These are phyloP conservation scores for Rosellinia necatrix DNA, from an alignment of 2,329 filamentous ascomycete species.

Conservation along the genomic window DNA sequence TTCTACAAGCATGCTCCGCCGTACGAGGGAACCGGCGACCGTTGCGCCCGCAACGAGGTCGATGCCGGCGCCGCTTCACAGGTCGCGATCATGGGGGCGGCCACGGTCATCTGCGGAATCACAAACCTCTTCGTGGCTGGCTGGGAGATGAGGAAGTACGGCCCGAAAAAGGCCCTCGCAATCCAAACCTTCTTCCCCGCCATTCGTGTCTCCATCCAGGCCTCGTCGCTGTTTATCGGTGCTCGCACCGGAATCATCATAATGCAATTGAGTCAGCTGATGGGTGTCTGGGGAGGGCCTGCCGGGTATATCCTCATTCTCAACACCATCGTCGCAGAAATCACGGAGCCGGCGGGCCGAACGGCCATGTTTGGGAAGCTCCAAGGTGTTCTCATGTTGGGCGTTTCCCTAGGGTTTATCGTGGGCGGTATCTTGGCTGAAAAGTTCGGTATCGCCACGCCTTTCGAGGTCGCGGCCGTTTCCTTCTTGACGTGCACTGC, in stretches of 20 bases:
- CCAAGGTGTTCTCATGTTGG: slow-evolving; percentile 34
- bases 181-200: slow-evolving; percentile 68
- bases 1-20: slow-evolving; percentile 65
- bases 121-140: slow-evolving; percentile 69
- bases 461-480: slow-evolving; percentile 32
- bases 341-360: slow-evolving; percentile 60
- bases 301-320: slow-evolving; percentile 70
- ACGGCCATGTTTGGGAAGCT: slow-evolving; percentile 64
- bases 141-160: slow-evolving; percentile 68
- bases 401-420: slow-evolving; percentile 29
- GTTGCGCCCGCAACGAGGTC: slow-evolving; percentile 64
- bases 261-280: slow-evolving; percentile 68
- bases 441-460: slow-evolving; percentile 26
- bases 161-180: slow-evolving; percentile 63
- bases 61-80: slow-evolving; percentile 65
- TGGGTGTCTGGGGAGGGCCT: slow-evolving; percentile 69
- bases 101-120: slow-evolving; percentile 68
- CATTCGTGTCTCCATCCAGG: slow-evolving; percentile 64
- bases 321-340: slow-evolving; percentile 69
- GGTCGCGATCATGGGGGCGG: slow-evolving; percentile 64
- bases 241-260: slow-evolving; percentile 64
- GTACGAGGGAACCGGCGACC: slow-evolving; percentile 51
- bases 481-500: slow-evolving; percentile 26
- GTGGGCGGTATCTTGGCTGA: slow-evolving; percentile 32
- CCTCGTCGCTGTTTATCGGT: slow-evolving; percentile 64